Percentiles rank a stretch among this genome's conserved stretches.
Conservation (phyloP, 2,329 filamentous ascomycete species). For the Fusarium xylarioides region DNA sequence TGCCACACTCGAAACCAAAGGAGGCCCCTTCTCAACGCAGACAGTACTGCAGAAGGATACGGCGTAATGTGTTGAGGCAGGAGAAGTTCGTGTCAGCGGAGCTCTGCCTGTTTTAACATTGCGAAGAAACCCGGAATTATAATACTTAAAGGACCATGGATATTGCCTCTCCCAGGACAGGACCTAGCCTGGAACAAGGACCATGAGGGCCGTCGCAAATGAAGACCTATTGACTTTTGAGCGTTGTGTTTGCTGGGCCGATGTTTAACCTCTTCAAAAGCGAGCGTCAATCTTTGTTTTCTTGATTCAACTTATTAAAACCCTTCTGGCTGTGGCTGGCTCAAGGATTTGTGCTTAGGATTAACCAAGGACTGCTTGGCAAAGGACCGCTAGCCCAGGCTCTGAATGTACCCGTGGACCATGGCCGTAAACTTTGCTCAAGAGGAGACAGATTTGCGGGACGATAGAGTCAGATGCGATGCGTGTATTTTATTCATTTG, state of each 20-base stretch:
- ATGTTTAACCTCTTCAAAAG: background rate
- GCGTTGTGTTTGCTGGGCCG: background rate
- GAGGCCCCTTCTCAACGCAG: background rate
- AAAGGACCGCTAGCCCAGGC: background rate
- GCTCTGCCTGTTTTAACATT: background rate
- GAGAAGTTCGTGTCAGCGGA: background rate
- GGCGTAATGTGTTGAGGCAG: background rate
- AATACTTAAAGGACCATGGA: constrained; percentile 2
- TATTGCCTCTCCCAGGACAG: background rate
- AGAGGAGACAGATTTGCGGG: background rate
- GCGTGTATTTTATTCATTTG: background rate
- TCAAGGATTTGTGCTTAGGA: background rate
- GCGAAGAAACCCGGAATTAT: background rate
- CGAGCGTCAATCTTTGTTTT: background rate
- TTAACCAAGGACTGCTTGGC: background rate
- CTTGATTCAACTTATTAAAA: background rate
- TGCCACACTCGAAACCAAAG: background rate
- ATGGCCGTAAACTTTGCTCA: background rate
- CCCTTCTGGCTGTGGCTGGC: background rate
- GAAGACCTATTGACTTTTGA: background rate
- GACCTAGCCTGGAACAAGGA: background rate
- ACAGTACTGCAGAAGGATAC: background rate
- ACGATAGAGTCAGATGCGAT: background rate
- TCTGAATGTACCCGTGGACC: background rate
- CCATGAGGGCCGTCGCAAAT: background rate